Percentiles rank a stretch among this genome's conserved stretches.
Evolutionary conservation across 495 filamentous ascomycete genomes (phyloP).

Genomic region (Stereocaulon alpinum): DNA sequence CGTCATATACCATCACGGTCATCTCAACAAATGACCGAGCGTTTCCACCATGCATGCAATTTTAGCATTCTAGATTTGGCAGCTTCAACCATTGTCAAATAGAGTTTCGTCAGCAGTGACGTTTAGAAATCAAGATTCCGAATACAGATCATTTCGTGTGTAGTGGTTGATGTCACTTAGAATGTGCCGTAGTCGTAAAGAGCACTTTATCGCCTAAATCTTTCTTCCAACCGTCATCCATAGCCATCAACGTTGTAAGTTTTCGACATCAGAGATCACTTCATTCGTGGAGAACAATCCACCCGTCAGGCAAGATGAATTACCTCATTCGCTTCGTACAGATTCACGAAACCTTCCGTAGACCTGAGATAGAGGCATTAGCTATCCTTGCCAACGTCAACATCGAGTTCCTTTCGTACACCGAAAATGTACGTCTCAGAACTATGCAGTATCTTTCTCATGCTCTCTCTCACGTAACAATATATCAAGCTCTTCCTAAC

Average conservation of each 20-base stretch:
- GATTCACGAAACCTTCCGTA: slow-evolving; percentile 79
- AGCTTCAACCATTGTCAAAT: slow-evolving; percentile 16
- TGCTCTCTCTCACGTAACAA: slow-evolving; percentile 4
- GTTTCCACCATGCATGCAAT: background rate
- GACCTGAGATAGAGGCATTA: slow-evolving; percentile 74
- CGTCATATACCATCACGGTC: slow-evolving; percentile 32
- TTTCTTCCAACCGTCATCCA: background rate
- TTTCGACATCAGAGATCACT: background rate
- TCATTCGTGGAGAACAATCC: background rate
- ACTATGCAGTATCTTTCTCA: background rate
- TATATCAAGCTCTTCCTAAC: background rate
- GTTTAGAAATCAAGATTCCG: background rate
- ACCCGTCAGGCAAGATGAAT: slow-evolving; percentile 39
- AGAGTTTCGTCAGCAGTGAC: slow-evolving; percentile 1
- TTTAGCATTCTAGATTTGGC: slow-evolving; percentile 10
- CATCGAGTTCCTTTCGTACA: slow-evolving; percentile 62
- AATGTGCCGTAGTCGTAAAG: background rate
- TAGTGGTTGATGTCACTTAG: background rate
- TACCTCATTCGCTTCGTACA: slow-evolving; percentile 89
- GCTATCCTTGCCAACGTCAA: slow-evolving; percentile 58
- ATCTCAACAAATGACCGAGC: slow-evolving; percentile 12
- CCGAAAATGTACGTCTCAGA: slow-evolving; percentile 49
- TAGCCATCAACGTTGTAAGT: no score
- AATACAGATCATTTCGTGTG: background rate
- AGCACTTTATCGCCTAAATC: background rate